phyloP scores from a whole-genome alignment of 202 grass and related monocot species.

The Setaria viridis region DNA sequence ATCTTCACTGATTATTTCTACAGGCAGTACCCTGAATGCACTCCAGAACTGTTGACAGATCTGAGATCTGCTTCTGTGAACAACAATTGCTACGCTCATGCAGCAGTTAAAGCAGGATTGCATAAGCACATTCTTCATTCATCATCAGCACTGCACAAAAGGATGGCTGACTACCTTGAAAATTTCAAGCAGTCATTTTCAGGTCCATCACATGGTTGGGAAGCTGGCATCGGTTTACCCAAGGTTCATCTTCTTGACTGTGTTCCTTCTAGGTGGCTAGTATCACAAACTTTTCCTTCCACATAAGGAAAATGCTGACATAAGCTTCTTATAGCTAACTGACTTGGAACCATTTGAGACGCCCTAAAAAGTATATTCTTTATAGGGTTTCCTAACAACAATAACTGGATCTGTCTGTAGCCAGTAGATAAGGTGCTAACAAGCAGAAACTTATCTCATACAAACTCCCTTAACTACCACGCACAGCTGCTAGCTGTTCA shows the following conservation, averaged over 20 bases:
- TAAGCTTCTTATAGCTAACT: no score
- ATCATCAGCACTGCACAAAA: conserved; percentile 57
- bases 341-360: no score
- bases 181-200: conserved; percentile 50
- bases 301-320: no score
- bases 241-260: conserved; percentile 54
- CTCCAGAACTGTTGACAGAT: conserved; percentile 76
- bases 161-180: conserved; percentile 59
- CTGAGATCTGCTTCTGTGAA: conserved; percentile 81
- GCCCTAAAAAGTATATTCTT: neutral
- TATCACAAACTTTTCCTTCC: neutral
- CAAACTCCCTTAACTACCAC: neutral
- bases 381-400: neutral
- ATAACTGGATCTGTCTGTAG: neutral
- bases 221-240: conserved; percentile 72
- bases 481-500: neutral
- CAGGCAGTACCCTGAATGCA: conserved; percentile 64
- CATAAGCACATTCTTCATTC: conserved; percentile 78
- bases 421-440: neutral
- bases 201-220: conserved; percentile 78
- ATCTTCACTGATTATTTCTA: conserved; percentile 72
- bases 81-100: conserved; percentile 83
- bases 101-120: conserved; percentile 72
- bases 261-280: conserved; percentile 13
- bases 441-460: neutral